Evolutionary conservation across 495 filamentous ascomycete species (phyloP).

Genomic region (Xylaria cubensis): DNA sequence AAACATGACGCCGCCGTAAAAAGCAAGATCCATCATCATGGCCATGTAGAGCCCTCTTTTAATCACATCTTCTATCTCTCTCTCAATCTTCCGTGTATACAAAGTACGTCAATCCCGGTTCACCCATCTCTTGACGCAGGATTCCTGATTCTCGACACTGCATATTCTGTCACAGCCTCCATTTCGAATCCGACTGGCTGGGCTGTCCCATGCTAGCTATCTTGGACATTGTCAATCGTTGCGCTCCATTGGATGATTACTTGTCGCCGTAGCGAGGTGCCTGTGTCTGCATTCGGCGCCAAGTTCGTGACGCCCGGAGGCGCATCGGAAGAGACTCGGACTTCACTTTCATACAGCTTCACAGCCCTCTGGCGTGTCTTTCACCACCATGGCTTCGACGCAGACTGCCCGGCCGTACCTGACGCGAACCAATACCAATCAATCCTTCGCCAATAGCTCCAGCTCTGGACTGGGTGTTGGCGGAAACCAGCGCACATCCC

Average conservation of each 20-base stretch:
- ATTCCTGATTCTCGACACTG: background rate
- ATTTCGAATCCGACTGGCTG: constrained; percentile 19
- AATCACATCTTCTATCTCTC: background rate
- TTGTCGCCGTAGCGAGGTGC: constrained; percentile 7
- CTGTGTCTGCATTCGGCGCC: background rate
- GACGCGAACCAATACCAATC: constrained; percentile 40
- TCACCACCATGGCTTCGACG: constrained; percentile 29
- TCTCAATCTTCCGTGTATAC: background rate
- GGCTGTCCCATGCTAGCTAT: constrained; percentile 13
- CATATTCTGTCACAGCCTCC: background rate
- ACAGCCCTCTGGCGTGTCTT: background rate
- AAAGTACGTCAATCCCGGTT: background rate
- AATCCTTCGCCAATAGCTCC: constrained; percentile 39
- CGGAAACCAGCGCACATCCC: constrained; percentile 46
- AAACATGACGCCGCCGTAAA: constrained; percentile 7
- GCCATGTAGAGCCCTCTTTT: background rate
- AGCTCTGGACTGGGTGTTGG: constrained; percentile 10
- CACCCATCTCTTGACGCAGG: background rate
- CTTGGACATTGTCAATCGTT: background rate
- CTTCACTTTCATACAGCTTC: background rate
- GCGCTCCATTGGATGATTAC: constrained; percentile 11
- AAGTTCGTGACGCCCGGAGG: background rate
- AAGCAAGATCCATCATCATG: constrained; percentile 1
- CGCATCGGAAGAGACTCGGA: background rate
- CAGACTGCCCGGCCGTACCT: constrained; percentile 37